Conservation (phyloP, 2,329 filamentous ascomycete species). For the Didymella pomorum region DNA sequence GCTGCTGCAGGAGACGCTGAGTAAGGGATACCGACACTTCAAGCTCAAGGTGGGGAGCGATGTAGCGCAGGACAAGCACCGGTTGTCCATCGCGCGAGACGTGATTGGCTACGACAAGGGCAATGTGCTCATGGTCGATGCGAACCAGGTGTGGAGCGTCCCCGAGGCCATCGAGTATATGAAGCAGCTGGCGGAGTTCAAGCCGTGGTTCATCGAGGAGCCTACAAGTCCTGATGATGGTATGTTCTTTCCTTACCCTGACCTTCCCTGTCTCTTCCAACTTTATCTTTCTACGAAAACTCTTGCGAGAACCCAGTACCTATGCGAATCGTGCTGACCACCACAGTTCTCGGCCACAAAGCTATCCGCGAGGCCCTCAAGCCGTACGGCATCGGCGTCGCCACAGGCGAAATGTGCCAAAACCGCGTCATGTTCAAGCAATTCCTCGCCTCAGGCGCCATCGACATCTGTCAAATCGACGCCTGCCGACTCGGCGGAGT, state of each 20-base stretch:
- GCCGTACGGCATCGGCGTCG: conserved; percentile 79
- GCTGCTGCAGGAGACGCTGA: conserved; percentile 76
- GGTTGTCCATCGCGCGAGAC: conserved; percentile 76
- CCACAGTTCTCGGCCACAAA: conserved; percentile 80
- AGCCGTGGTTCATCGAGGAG: conserved; percentile 95
- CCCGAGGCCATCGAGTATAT: conserved; percentile 89
- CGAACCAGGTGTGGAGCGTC: conserved; percentile 92
- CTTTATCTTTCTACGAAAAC: too few species aligned
- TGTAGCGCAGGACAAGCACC: conserved; percentile 73
- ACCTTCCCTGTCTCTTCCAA: too few species aligned
- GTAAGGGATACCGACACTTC: conserved; percentile 82
- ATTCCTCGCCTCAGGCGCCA: conserved; percentile 78
- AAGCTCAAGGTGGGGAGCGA: conserved; percentile 87
- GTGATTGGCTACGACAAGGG: conserved; percentile 84
- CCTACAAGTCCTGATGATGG: conserved; percentile 85
- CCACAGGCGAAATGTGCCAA: conserved; percentile 94
- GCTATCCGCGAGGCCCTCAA: conserved; percentile 81
- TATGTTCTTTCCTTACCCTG: conserved; percentile 30
- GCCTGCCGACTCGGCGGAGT: conserved; percentile 89
- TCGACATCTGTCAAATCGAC: conserved; percentile 89
- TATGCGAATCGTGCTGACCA: too few species aligned
- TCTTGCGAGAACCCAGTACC: too few species aligned
- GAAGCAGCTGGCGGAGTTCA: conserved; percentile 80
- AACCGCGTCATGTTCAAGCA: conserved; percentile 96
- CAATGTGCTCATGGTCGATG: conserved; percentile 90